Evolutionary conservation across 177 flowering plant genomes (phyloP).

Genomic region (Vitis hybrid): DNA sequence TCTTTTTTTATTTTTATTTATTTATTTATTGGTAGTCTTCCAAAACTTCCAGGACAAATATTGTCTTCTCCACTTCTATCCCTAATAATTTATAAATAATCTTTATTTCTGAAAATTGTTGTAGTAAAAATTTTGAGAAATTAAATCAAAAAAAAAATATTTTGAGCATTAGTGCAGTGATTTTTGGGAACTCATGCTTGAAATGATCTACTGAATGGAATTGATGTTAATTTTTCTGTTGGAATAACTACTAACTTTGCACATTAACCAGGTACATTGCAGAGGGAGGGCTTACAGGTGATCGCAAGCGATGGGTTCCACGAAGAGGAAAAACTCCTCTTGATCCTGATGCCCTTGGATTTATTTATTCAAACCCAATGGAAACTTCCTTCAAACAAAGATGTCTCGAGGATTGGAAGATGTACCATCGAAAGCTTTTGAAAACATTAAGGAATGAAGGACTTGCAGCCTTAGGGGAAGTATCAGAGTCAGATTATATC

Average conservation of each 20-base stretch:
- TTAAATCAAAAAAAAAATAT: too few species aligned
- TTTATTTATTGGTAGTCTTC: too few species aligned
- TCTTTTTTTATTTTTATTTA: too few species aligned
- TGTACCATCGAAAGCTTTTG: slow-evolving; percentile 77
- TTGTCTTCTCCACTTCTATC: too few species aligned
- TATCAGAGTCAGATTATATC: slow-evolving; percentile 68
- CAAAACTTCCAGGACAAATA: too few species aligned
- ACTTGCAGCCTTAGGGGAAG: slow-evolving; percentile 62
- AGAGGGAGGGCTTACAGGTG: slow-evolving; percentile 97
- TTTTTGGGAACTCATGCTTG: background rate
- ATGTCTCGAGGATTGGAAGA: slow-evolving; percentile 79
- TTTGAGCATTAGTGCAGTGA: too few species aligned
- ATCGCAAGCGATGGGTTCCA: slow-evolving; percentile 97
- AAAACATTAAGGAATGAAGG: slow-evolving; percentile 69
- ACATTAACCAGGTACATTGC: slow-evolving; percentile 61
- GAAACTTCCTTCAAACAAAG: slow-evolving; percentile 94
- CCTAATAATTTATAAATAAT: too few species aligned
- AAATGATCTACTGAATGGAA: slow-evolving; percentile 1
- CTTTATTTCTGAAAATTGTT: too few species aligned
- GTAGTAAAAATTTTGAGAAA: too few species aligned
- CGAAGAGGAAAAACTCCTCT: slow-evolving; percentile 92
- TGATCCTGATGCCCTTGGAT: slow-evolving; percentile 90
- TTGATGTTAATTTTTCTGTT: background rate
- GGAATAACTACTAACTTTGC: slow-evolving; percentile 4
- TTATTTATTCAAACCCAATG: slow-evolving; percentile 75